Percentiles rank a stretch among this genome's conserved stretches.
Conservation (phyloP, 176 grass and related monocot genomes). For the Carex pumila region DNA sequence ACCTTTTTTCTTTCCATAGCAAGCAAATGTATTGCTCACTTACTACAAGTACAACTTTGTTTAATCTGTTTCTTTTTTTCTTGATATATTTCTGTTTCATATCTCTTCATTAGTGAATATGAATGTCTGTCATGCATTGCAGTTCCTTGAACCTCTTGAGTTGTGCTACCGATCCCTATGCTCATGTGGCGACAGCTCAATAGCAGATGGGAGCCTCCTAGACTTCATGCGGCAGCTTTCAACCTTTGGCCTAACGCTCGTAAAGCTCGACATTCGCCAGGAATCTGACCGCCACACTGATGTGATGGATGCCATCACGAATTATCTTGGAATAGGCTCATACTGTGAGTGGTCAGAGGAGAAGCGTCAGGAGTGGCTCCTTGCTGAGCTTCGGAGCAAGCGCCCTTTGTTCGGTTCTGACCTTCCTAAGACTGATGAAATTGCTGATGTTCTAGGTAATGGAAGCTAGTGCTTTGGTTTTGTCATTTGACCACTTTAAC, state of each 20-base stretch:
- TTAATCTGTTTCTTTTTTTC: background rate
- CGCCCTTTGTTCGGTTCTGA: constrained; percentile 52
- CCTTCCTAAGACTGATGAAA: constrained; percentile 54
- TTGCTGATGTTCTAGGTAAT: constrained; percentile 56
- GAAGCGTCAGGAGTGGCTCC: constrained; percentile 58
- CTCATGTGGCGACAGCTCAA: constrained; percentile 48
- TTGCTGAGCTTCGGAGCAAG: constrained; percentile 61
- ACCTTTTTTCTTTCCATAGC: background rate
- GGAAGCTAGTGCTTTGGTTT: background rate
- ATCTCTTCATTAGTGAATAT: background rate
- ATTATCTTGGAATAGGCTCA: constrained; percentile 60
- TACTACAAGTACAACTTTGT: too few relatives aligned
- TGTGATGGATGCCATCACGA: constrained; percentile 65
- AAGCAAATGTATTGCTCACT: background rate
- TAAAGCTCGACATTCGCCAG: constrained; percentile 84
- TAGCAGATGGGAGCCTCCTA: constrained; percentile 81
- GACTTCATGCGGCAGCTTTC: constrained; percentile 75
- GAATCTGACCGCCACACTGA: constrained; percentile 92
- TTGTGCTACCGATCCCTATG: constrained; percentile 65
- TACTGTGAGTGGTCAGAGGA: constrained; percentile 71
- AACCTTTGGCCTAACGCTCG: constrained; percentile 65
- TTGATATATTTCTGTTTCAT: background rate
- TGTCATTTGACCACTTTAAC: background rate
- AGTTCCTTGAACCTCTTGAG: constrained; percentile 83
- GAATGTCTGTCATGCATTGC: background rate